Percentiles rank a stretch among this genome's conserved stretches.
These are phyloP conservation scores for Graphium sp. DNA, from an alignment of 2,329 filamentous ascomycete genomes.

Conservation along the genomic window DNA sequence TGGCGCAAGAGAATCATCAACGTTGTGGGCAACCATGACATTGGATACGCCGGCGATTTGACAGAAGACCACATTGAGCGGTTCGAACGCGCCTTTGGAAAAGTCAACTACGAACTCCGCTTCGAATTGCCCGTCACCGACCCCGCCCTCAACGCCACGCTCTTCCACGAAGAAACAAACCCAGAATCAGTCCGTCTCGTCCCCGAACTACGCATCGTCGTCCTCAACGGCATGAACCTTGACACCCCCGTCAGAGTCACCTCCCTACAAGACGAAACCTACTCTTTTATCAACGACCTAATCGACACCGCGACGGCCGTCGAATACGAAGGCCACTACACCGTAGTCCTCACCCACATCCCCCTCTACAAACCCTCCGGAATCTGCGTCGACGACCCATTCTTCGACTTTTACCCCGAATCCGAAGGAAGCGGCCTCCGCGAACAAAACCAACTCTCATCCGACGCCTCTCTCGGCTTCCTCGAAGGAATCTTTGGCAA, in stretches of 20 bases:
- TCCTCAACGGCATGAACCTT: constrained; percentile 87
- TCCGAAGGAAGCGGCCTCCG: constrained; percentile 55
- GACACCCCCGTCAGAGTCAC: constrained; percentile 60
- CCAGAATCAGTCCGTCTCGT: constrained; percentile 27
- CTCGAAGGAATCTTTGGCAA: constrained; percentile 74
- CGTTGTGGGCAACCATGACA: constrained; percentile 86
- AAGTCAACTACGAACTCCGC: constrained; percentile 75
- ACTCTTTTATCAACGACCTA: constrained; percentile 56
- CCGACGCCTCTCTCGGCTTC: constrained; percentile 55
- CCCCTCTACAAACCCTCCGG: constrained; percentile 73
- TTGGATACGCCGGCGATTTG: constrained; percentile 89
- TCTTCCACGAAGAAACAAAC: constrained; percentile 23
- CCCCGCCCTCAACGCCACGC: constrained; percentile 18
- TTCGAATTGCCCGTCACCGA: constrained; percentile 41
- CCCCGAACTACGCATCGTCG: constrained; percentile 64
- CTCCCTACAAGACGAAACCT: constrained; percentile 58
- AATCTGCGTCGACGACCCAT: constrained; percentile 69
- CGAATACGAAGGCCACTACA: constrained; percentile 48
- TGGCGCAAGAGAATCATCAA: constrained; percentile 78
- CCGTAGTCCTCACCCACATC: constrained; percentile 79
- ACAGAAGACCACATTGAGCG: constrained; percentile 56
- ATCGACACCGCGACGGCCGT: constrained; percentile 47
- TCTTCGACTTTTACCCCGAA: constrained; percentile 59
- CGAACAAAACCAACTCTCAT: constrained; percentile 83
- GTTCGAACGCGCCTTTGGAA: constrained; percentile 76